phyloP scores from a whole-genome alignment of 768 basidiomycete species.

The Rhizopogon salebrosus region DNA sequence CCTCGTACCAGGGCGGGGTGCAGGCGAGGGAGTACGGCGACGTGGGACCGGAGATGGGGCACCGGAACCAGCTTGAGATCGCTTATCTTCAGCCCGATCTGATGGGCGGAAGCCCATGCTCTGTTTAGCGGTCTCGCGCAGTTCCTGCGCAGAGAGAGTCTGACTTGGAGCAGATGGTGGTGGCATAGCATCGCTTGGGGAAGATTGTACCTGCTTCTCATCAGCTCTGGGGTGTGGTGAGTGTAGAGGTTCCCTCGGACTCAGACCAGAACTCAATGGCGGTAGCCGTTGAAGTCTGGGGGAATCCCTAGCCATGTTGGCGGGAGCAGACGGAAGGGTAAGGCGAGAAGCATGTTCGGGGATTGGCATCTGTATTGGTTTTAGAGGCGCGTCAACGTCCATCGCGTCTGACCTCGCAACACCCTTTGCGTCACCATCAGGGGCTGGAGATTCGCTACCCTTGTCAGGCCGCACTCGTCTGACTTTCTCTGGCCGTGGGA shows the following conservation, averaged over 20 bases:
- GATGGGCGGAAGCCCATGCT: conserved; percentile 37
- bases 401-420: conserved; percentile 25
- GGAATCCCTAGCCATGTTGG: conserved; percentile 13
- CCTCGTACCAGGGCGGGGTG: conserved; percentile 61
- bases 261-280: conserved; percentile 9
- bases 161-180: conserved; percentile 77
- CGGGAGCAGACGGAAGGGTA: conserved; percentile 9
- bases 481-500: conserved; percentile 77
- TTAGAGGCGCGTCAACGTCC: conserved; percentile 28
- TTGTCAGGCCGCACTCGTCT: conserved; percentile 45
- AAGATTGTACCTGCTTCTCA: conserved; percentile 29
- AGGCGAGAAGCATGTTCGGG: conserved; percentile 5
- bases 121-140: conserved; percentile 76
- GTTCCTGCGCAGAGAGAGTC: conserved; percentile 71
- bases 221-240: conserved; percentile 39
- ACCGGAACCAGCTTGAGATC: conserved; percentile 45
- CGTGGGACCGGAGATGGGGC: conserved; percentile 51
- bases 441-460: conserved; percentile 31
- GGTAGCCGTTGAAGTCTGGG: conserved; percentile 13
- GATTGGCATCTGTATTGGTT: not conserved
- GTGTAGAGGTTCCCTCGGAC: conserved; percentile 30
- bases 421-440: conserved; percentile 23
- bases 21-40: conserved; percentile 60
- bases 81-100: conserved; percentile 40
- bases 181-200: conserved; percentile 50